Evolutionary conservation across 805 yeast species (phyloP), one percentile per base, ranked within the genome.

Genomic region (Sugiyamaella mastotermitis): DNA sequence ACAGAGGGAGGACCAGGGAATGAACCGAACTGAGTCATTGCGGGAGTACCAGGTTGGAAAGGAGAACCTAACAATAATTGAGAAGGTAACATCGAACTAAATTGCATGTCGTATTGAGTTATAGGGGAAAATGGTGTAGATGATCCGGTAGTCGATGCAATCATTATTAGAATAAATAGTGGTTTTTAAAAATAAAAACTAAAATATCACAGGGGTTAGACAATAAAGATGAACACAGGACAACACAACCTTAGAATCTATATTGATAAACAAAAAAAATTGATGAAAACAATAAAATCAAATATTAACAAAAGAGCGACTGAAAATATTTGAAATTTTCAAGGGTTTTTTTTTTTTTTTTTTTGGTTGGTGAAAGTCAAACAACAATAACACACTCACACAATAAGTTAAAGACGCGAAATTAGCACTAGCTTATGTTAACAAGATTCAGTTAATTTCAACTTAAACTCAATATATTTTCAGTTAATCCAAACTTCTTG

Each of bases 31-130:
- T 47, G 47, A 36, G 53, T 49, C 41, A 53, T 37, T 26, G 54
- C 55, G 6, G 63, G 62, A 13, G 61, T 55, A 15, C 57, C 58
- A 5, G 61, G 53, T 35, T 52, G 61, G 39, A 58, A 60, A 2
- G 65, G 64, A 4, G 65, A 59, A 25, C 64, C 63, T 33, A 58
- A 34, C 13, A 60, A 46, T 11, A 60, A 42, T 37, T 60, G 63
- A 18, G 62, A 57, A 5, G 62, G 66, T 22, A 58, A 45, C 36
- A 57, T 40, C 3, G 60, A 54, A 14, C 62, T 51, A 41, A 42
- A 57, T 24, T 50, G 61, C 48, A 57, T 37, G 35, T 58, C 62
- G 40, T 52, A 53, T 31, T 53, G 53, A 17, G 56, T 35, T 53
- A 49, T 49, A 30, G 48, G 48, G n/a, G 44, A 39, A 18, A 17